Base-by-base conservation (phyloP, 2,329 filamentous ascomycete species). In the Aspergillus sp. region DNA sequence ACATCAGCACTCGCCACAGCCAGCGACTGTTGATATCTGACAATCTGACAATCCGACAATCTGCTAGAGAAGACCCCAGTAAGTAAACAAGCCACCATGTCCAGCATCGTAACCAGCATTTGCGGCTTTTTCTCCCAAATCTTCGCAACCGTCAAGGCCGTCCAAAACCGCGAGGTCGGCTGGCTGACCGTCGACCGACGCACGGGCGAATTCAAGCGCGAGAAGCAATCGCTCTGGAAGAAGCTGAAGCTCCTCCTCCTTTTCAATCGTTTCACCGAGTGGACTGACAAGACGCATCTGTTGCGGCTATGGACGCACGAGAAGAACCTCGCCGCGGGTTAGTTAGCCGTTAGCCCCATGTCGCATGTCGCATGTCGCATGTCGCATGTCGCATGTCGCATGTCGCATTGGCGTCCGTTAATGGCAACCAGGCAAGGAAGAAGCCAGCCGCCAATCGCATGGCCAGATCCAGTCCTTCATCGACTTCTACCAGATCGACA, bases 241-340 rank as follows among this genome's bases (percentile, higher is more conserved):
- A 66, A 66, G 32, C 13, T 64, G 12, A 63, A 62, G 37, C 44
- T 67, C 4, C 40, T 63, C 3, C 15, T 66, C 0, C 50, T 66
- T 5, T 65, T 66, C 48, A 66, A 63, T 33, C 60, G 55, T 2
- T 26, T 58, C 1, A 55, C 45, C 5, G 61, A 62, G 48, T 65
- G 58, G 61, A 48, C 65, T 20, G 57, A 63, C 37, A 50, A 41
- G 3, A 63, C 58, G 0, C 52, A 58, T 33, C 34, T 44, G 5
- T 51, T 64, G 50, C 52, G 60, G 11, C 37, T 60, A 11, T 57
- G 53, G 30, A 51, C 61, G 17, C 60, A 64, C 32, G 46, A 59
- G 15, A 53, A 54, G 40, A 58, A 52, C 2, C 17, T 59, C 10
- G 37, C 44, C 32, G 44, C 36, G 32, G 57, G 59, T 53, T 35